phyloP scores from a whole-genome alignment of 345 rosid species.

The Reutealis trisperma region DNA sequence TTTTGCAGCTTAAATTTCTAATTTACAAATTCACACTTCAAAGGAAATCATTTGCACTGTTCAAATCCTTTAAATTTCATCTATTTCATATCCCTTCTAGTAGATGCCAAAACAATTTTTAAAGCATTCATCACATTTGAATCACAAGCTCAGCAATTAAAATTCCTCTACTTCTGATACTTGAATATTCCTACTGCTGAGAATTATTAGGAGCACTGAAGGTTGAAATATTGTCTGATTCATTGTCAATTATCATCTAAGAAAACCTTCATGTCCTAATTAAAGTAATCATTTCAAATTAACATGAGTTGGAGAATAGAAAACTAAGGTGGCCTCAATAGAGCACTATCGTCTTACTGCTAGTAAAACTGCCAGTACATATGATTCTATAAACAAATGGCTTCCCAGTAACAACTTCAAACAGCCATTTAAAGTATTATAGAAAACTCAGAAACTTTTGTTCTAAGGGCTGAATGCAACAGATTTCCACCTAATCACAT shows the following conservation, averaged over 20 bases:
- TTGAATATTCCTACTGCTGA: neutral
- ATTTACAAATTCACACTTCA: neutral
- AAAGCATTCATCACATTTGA: neutral
- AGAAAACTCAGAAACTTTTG: neutral
- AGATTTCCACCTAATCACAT: neutral
- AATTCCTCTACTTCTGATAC: neutral
- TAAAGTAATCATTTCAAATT: too few species aligned
- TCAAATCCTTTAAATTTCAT: neutral
- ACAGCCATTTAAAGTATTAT: neutral
- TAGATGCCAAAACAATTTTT: too few species aligned
- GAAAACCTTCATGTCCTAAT: neutral
- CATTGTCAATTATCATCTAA: neutral
- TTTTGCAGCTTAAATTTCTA: constrained; percentile 3
- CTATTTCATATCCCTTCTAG: neutral
- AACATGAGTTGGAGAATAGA: neutral
- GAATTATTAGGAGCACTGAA: neutral
- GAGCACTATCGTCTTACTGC: neutral
- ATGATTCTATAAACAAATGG: neutral
- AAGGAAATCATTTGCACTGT: neutral
- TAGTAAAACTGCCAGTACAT: neutral
- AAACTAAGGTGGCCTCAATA: neutral
- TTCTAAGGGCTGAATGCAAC: neutral
- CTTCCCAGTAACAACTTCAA: neutral
- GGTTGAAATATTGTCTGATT: neutral
- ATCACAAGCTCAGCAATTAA: neutral